Base-by-base conservation (phyloP, 2,329 filamentous ascomycete genomes). In the Epichloe uncinata region DNA sequence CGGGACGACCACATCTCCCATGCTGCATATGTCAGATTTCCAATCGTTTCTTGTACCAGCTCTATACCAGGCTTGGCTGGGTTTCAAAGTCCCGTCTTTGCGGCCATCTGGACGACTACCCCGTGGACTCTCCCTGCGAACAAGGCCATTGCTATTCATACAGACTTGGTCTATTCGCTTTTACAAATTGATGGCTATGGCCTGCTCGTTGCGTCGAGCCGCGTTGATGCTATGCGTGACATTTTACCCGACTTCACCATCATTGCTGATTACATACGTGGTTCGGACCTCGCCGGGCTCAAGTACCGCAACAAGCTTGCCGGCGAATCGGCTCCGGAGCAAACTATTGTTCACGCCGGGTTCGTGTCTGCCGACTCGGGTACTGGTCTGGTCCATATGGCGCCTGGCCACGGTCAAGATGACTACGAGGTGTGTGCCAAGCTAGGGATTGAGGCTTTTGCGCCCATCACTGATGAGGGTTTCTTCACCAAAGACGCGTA, bases 31-130 rank as follows among this genome's bases (percentile, higher is more conserved):
- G 77, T 98, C 42, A 82, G 79, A 53, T 94, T 94, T 59, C 85
- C 82, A 0, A 72, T 96, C 30, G 64, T 79, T 12, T 63, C 62
- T 5, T 63, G 65, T 47, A 60, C 56, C 55, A 58, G 53, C 9
- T 54, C 55, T 5, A 56, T 67, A 2, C 60, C 66, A 0, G 64
- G 62, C 11, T 58, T 77, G 46, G 57, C 63, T 22, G 53, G 55
- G 3, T 63, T 77, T 20, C 56, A 66, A 5, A 73, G 73, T 4
- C 68, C 72, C 5, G 61, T 96, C 11, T 84, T 77, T 63, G 87
- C 85, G n/a, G 76, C 93, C n/a, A 87, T 97, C 47, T 98, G 93
- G 93, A 98, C 93, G 2, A 98, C 93, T 0, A 98, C 93, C 0
- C 93, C 93, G 0, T 98, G 93, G 93, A 98, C 93, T 0, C 72